These are phyloP conservation scores for Pseudogymnoascus sp. DNA, from an alignment of 2,329 filamentous ascomycete species.

Conservation along the genomic window DNA sequence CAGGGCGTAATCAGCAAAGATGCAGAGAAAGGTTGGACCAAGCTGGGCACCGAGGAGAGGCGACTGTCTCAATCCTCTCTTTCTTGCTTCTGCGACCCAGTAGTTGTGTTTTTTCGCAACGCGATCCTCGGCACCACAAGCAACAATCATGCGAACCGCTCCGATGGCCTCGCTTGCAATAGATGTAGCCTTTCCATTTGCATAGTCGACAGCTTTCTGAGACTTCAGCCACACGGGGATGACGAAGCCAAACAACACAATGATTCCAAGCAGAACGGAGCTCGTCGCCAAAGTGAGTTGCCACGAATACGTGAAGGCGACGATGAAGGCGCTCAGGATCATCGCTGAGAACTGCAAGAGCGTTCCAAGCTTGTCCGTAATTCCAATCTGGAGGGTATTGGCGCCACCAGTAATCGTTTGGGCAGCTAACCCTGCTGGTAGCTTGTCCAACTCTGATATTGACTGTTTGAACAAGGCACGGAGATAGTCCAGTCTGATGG, in stretches of 20 bases:
- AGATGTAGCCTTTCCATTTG: constrained; percentile 49
- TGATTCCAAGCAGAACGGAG: constrained; percentile 48
- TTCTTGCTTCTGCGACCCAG: constrained; percentile 47
- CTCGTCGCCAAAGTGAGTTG: constrained; percentile 50
- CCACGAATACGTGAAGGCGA: constrained; percentile 52
- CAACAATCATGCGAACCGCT: constrained; percentile 53
- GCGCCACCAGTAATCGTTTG: constrained; percentile 46
- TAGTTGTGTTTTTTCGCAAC: constrained; percentile 44
- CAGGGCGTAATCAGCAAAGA: constrained; percentile 43
- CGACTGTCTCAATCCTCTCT: constrained; percentile 39
- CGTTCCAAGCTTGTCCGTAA: constrained; percentile 53
- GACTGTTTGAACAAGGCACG: constrained; percentile 55
- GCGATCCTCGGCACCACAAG: constrained; percentile 51
- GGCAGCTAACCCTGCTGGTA: constrained; percentile 50
- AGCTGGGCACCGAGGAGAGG: constrained; percentile 47
- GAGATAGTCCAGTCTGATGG: constrained; percentile 56
- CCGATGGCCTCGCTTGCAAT: constrained; percentile 54
- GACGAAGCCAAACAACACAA: constrained; percentile 38
- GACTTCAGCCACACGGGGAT: constrained; percentile 50
- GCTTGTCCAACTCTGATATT: constrained; percentile 59
- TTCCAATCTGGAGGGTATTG: constrained; percentile 56
- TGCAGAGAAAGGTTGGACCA: constrained; percentile 35
- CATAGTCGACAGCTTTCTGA: constrained; percentile 35
- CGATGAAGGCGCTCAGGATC: constrained; percentile 43
- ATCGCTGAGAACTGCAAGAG: constrained; percentile 48